phyloP scores from a whole-genome alignment of 1,284 basidiomycete species.

The Xerocomus nothofagi region DNA sequence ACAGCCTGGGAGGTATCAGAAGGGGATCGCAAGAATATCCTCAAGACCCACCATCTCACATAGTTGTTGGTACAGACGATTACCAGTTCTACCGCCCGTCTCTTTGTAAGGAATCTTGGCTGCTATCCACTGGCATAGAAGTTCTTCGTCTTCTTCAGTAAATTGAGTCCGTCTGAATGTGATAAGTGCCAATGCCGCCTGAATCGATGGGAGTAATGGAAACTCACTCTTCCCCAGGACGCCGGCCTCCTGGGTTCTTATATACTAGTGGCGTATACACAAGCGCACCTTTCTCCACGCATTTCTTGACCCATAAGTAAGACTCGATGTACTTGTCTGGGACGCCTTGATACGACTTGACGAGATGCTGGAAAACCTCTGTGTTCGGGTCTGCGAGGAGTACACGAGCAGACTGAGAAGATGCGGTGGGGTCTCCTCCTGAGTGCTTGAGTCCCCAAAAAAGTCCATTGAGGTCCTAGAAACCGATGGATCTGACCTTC shows the following conservation, averaged over 20 bases:
- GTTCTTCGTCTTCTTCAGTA: slow-evolving; percentile 68
- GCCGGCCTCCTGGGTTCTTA: slow-evolving; percentile 76
- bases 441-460: slow-evolving; percentile 54
- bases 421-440: slow-evolving; percentile 69
- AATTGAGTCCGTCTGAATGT: slow-evolving; percentile 66
- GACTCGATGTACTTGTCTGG: slow-evolving; percentile 73
- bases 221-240: slow-evolving; percentile 75
- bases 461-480: background rate
- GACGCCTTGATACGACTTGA: slow-evolving; percentile 65
- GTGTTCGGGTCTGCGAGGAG: slow-evolving; percentile 77
- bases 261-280: slow-evolving; percentile 71
- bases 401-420: slow-evolving; percentile 63
- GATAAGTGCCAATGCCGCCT: slow-evolving; percentile 4
- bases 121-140: slow-evolving; percentile 74
- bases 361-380: slow-evolving; percentile 66
- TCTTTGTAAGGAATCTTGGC: slow-evolving; percentile 76
- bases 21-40: background rate
- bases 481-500: background rate
- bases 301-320: slow-evolving; percentile 78
- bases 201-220: background rate
- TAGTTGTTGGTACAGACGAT: slow-evolving; percentile 70
- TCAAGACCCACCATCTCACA: slow-evolving; percentile 44
- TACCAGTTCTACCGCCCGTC: slow-evolving; percentile 74
- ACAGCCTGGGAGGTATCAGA: slow-evolving; percentile 36
- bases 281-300: slow-evolving; percentile 63